Evolutionary conservation across 2,329 filamentous ascomycete species (phyloP).

Genomic region (Alternaria infectoria): DNA sequence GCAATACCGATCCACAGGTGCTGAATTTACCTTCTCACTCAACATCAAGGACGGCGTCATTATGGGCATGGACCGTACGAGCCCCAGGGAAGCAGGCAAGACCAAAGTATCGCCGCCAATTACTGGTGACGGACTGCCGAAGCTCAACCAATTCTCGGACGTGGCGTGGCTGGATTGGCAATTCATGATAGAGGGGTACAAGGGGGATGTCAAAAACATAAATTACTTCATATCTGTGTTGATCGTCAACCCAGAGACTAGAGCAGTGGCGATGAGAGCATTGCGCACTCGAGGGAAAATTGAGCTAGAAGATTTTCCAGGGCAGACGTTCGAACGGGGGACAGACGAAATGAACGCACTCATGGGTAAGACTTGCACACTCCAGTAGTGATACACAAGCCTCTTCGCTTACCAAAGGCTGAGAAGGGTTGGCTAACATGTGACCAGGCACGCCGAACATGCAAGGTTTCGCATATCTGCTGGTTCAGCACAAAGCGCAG

Average conservation of each 20-base stretch:
- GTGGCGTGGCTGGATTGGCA: conserved; percentile 25
- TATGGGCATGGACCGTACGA: conserved; percentile 19
- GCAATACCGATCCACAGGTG: conserved; percentile 22
- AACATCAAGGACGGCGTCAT: conserved; percentile 24
- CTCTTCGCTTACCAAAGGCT: not conserved
- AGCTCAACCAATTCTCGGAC: conserved; percentile 24
- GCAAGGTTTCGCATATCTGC: conserved; percentile 26
- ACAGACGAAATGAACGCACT: conserved; percentile 23
- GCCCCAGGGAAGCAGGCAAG: conserved; percentile 13
- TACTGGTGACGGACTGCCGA: conserved; percentile 11
- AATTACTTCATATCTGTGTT: conserved; percentile 23
- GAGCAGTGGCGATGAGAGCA: conserved; percentile 12
- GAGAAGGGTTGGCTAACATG: not conserved
- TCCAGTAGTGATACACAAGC: not conserved
- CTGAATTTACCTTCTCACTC: conserved; percentile 19
- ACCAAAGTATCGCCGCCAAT: conserved; percentile 12
- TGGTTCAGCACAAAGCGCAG: conserved; percentile 27
- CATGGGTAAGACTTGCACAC: conserved; percentile 9
- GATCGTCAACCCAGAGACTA: conserved; percentile 21
- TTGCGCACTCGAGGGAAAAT: conserved; percentile 9
- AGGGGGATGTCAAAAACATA: conserved; percentile 1
- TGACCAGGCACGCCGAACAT: conserved; percentile 23
- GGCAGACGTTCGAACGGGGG: conserved; percentile 19
- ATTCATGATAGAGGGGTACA: not conserved
- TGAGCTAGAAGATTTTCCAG: conserved; percentile 18